Evolutionary conservation across 805 yeast species (phyloP).

Genomic region (Suhomyces canberraensis): DNA sequence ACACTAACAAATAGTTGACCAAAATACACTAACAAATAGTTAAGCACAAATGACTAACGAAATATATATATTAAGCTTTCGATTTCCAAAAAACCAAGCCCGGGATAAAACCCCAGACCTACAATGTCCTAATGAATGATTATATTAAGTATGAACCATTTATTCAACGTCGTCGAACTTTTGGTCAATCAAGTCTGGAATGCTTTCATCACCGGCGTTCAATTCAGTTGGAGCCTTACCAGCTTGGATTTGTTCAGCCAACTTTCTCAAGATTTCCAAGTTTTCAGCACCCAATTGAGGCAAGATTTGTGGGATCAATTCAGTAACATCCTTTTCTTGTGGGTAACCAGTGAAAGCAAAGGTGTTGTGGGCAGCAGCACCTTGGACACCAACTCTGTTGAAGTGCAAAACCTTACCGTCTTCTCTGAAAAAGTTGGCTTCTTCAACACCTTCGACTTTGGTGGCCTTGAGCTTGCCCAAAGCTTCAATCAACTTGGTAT

Average conservation of each 20-base stretch:
- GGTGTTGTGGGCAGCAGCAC: slow-evolving; percentile 85
- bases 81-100: too few species aligned
- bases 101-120: too few species aligned
- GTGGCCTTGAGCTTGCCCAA: slow-evolving; percentile 86
- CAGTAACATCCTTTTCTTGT: slow-evolving; percentile 87
- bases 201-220: slow-evolving; percentile 46
- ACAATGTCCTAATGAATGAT: too few species aligned
- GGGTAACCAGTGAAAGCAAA: slow-evolving; percentile 94
- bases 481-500: slow-evolving; percentile 85
- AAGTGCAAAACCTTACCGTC: slow-evolving; percentile 96
- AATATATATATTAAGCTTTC: too few species aligned
- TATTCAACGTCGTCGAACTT: slow-evolving; percentile 65
- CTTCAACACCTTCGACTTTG: slow-evolving; percentile 86
- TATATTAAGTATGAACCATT: too few species aligned
- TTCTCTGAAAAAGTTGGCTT: slow-evolving; percentile 96
- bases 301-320: slow-evolving; percentile 88
- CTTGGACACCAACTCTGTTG: slow-evolving; percentile 94
- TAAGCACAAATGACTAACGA: too few species aligned
- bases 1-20: too few species aligned
- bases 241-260: slow-evolving; percentile 84
- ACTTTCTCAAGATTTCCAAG: slow-evolving; percentile 79
- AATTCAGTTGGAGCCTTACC: slow-evolving; percentile 49
- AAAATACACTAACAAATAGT: too few species aligned
- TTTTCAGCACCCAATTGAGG: slow-evolving; percentile 97
- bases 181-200: slow-evolving; percentile 82